Evolutionary conservation across 2,329 filamentous ascomycete species (phyloP), one percentile per base, ranked within the genome.

Genomic region (Aureobasidium uvarum): DNA sequence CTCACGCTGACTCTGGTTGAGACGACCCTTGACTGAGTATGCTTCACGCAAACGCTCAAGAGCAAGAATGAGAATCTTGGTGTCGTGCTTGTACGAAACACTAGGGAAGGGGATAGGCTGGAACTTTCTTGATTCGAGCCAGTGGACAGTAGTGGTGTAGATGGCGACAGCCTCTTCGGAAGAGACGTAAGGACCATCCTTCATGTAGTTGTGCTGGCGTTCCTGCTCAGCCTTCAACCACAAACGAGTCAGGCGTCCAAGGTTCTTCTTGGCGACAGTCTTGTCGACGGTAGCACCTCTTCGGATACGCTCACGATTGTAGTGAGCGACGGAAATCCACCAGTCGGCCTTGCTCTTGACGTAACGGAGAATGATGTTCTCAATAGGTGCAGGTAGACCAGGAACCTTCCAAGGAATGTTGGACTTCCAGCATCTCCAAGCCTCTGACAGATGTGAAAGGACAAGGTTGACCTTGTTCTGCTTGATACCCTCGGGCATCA

Each of bases 351-450:
- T 99, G 71, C 92, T 94, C 83, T 99, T 99, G 72, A 99, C 96
- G 72, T 99, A 99, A 73, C 95, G 90, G 68, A 99, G 83, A 73
- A 99, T 99, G 72, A 99, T 96, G 74, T 98, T 99, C 79, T 99
- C 95, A 69, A 99, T 98, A 0, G 95, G 94, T 16, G 96, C 96
- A 46, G 95, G 95, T 67, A 99, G 79, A 43, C 95, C 96, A 60
- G 95, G 95, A 2, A 99, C 95, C 81, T 99, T 99, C 95, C 95
- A 99, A 0, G 95, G 95, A 71, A 99, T 99, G 74, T 99, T 99
- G 79, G 93, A 97, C 88, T 99, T 99, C 95, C 95, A 99, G 81
- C 95, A 99, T 80, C 95, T 86, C 95, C 95, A 99, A 16, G 95
- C 95, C 80, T 99, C 95, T 0, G 94, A 98, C 48, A 99, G 80